These are phyloP conservation scores for Cytospora schulzeri DNA, from an alignment of 2,329 filamentous ascomycete species.

Conservation along the genomic window DNA sequence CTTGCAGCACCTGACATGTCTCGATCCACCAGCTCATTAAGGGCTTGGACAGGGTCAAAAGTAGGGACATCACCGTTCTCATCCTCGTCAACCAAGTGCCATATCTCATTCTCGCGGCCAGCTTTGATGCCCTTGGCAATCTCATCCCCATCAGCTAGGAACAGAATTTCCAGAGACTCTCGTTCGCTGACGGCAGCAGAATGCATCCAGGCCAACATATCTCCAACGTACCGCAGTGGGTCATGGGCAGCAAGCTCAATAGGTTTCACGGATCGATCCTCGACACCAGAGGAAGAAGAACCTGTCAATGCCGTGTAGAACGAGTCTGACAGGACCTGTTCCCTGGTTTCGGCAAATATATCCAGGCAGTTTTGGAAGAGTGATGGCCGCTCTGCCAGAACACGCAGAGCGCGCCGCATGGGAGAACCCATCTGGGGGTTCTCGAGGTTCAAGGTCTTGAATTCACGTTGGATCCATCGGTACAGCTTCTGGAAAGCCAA, in stretches of 20 bases:
- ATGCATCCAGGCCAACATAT: constrained; percentile 97
- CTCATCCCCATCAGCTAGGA: constrained; percentile 87
- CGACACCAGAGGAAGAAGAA: constrained; percentile 56
- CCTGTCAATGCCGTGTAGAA: constrained; percentile 90
- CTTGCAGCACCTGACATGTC: constrained; percentile 80
- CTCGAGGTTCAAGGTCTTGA: constrained; percentile 89
- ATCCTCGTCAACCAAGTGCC: constrained; percentile 68
- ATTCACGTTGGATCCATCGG: constrained; percentile 91
- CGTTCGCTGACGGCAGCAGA: constrained; percentile 91
- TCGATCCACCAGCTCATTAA: constrained; percentile 84
- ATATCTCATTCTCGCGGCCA: constrained; percentile 80
- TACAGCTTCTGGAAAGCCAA: constrained; percentile 93
- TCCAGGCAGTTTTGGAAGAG: constrained; percentile 93
- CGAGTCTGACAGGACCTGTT: constrained; percentile 82
- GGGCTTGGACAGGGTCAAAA: constrained; percentile 80
- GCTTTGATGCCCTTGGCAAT: constrained; percentile 80
- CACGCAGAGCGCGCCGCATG: constrained; percentile 80
- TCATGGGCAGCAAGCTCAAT: constrained; percentile 95
- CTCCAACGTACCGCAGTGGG: constrained; percentile 85
- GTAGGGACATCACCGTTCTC: constrained; percentile 49
- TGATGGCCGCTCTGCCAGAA: constrained; percentile 84
- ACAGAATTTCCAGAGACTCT: constrained; percentile 88
- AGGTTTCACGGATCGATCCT: constrained; percentile 72
- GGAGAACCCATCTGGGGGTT: constrained; percentile 88
- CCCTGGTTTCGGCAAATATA: constrained; percentile 87